phyloP scores from a whole-genome alignment of 495 filamentous ascomycete species.

The Pyrenopolyporus hunteri region DNA sequence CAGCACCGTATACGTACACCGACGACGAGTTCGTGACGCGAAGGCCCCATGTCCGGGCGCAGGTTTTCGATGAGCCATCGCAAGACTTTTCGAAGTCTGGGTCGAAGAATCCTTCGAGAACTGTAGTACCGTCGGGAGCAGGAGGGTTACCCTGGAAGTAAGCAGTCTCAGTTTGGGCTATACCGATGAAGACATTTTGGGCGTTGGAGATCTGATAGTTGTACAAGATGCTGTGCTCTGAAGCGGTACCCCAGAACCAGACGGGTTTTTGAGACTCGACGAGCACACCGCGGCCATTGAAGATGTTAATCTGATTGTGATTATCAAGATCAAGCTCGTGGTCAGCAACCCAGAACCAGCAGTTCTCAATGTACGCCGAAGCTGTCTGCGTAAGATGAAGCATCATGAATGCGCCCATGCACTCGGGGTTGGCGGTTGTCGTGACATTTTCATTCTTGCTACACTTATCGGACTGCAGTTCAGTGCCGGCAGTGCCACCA shows the following conservation, averaged over 20 bases:
- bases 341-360: slow-evolving; percentile 95
- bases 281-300: slow-evolving; percentile 85
- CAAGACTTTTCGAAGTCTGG: slow-evolving; percentile 74
- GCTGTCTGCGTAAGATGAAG: slow-evolving; percentile 76
- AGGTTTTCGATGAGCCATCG: slow-evolving; percentile 63
- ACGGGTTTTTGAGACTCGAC: slow-evolving; percentile 70
- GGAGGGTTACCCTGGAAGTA: slow-evolving; percentile 90
- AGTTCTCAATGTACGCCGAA: slow-evolving; percentile 85
- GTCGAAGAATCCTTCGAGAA: slow-evolving; percentile 69
- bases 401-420: slow-evolving; percentile 80
- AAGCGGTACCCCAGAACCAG: slow-evolving; percentile 77
- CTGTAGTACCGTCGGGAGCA: slow-evolving; percentile 69
- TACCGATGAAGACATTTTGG: slow-evolving; percentile 79
- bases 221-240: slow-evolving; percentile 91
- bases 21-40: slow-evolving; percentile 73
- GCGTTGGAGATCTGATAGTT: slow-evolving; percentile 83
- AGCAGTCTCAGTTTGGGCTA: slow-evolving; percentile 91
- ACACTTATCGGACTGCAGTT: slow-evolving; percentile 78
- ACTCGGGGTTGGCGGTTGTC: slow-evolving; percentile 59
- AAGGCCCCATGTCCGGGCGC: slow-evolving; percentile 84
- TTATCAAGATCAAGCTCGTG: slow-evolving; percentile 83
- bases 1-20: slow-evolving; percentile 76
- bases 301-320: slow-evolving; percentile 87
- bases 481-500: slow-evolving; percentile 80
- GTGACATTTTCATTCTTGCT: slow-evolving; percentile 68